These are phyloP conservation scores for Yarrowia sp. DNA, from an alignment of 805 yeast species.

Conservation along the genomic window DNA sequence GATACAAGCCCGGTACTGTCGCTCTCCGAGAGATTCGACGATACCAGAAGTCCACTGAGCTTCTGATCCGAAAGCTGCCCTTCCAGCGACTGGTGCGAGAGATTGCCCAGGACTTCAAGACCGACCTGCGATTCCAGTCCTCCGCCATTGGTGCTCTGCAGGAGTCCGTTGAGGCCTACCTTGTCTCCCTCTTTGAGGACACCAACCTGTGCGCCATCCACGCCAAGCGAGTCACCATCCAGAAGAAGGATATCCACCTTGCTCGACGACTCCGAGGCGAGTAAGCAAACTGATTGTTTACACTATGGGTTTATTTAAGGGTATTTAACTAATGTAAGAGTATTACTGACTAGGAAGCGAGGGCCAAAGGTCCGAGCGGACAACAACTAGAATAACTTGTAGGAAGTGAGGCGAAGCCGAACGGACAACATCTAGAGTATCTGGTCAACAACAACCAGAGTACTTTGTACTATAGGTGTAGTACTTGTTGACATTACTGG, in stretches of 20 bases:
- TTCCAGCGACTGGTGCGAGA: slow-evolving; percentile 90
- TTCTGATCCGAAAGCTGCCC: slow-evolving; percentile 82
- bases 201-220: slow-evolving; percentile 90
- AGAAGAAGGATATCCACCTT: slow-evolving; percentile 85
- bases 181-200: slow-evolving; percentile 82
- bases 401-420: too few species aligned
- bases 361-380: too few species aligned
- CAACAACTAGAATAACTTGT: too few species aligned
- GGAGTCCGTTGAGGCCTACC: slow-evolving; percentile 87
- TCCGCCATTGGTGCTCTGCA: slow-evolving; percentile 88
- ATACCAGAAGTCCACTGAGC: slow-evolving; percentile 86
- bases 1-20: slow-evolving; percentile 94
- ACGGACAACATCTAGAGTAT: too few species aligned
- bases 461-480: too few species aligned
- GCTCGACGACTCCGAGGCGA: slow-evolving; percentile 93
- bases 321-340: slow-evolving; percentile 24
- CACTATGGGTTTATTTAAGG: slow-evolving; percentile 21
- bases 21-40: slow-evolving; percentile 91
- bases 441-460: too few species aligned
- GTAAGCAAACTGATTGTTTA: slow-evolving; percentile 45
- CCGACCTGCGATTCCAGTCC: slow-evolving; percentile 84
- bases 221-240: slow-evolving; percentile 91
- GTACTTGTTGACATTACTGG: too few species aligned
- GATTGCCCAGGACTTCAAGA: slow-evolving; percentile 82
- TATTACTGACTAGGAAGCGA: slow-evolving; percentile 7